Evolutionary conservation across 1,139 yeast species (phyloP), one percentile per base, ranked within the genome.

Genomic region (Debaryomyces fabryi): DNA sequence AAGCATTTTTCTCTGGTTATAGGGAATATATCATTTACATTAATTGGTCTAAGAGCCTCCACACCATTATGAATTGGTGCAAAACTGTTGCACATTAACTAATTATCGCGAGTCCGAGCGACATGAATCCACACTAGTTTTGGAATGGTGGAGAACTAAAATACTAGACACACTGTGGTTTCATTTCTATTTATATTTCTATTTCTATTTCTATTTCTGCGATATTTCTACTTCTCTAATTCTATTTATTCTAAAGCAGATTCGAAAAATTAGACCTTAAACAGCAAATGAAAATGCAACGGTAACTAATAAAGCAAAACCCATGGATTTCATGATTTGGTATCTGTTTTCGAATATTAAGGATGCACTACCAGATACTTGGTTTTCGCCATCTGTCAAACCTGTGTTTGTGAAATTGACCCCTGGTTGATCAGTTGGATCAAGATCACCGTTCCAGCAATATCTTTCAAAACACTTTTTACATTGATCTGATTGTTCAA

Each of bases 381-480:
- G 58, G 36, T 67, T 74, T 9, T 58, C 57, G 8, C 70, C 75
- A 49, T 65, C 63, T 33, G 82, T 79, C 32, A 73, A 60, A 47
- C 84, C 85, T 13, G 71, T 65, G 7, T 63, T 61, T 13, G 84
- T 80, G 62, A 78, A 81, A 54, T 78, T 77, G 48, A 69, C 63
- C 43, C 52, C 63, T 6, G 58, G 62, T 20, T 62, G 62, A 47
- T 56, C 57, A 23, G 56, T 50, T 20, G 59, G 56, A 43, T 55
- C 62, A 21, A 60, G 49, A 10, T 66, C 58, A 37, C 93, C 95
- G 59, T 87, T 82, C 96, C 97, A 91, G 67, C 97, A 91, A 69
- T 90, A 90, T 36, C 75, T 74, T 33, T 72, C 65, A 64, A 90
- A 87, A 68, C 98, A 92, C 47, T 71, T 54, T 52, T 79, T 68